Conservation (phyloP, 495 filamentous ascomycete species). For the Aspergillus mulundensis region DNA sequence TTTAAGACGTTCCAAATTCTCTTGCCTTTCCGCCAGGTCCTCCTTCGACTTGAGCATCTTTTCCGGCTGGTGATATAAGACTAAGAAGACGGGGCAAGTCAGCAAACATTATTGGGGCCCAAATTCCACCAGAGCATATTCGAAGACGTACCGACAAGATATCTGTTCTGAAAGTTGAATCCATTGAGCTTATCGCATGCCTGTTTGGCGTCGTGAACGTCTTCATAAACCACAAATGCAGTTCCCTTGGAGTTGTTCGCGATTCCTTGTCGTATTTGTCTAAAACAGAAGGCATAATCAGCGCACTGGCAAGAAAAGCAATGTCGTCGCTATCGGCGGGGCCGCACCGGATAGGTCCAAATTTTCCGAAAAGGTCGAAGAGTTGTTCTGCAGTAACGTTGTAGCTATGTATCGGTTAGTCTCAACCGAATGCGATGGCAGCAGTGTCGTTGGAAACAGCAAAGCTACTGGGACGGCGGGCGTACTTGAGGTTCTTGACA, state of each 20-base stretch:
- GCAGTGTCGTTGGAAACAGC: background rate
- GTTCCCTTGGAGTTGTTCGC: constrained; percentile 97
- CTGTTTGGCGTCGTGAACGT: constrained; percentile 97
- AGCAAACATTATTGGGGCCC: constrained; percentile 3
- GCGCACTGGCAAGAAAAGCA: constrained; percentile 6
- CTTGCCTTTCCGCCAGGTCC: constrained; percentile 88
- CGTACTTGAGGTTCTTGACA: constrained; percentile 94
- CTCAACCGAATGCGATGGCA: background rate
- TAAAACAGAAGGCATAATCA: constrained; percentile 40
- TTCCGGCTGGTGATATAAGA: constrained; percentile 97
- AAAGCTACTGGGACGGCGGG: constrained; percentile 14
- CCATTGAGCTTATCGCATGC: constrained; percentile 99
- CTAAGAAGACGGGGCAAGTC: constrained; percentile 41
- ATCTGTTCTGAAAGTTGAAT: constrained; percentile 99
- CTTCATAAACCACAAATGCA: constrained; percentile 97
- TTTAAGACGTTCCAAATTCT: constrained; percentile 97
- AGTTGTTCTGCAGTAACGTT: constrained; percentile 92
- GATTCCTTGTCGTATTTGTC: constrained; percentile 98
- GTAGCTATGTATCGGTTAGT: constrained; percentile 56
- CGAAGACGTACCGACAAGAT: constrained; percentile 82
- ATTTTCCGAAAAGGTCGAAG: constrained; percentile 93
- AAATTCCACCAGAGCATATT: background rate
- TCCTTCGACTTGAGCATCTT: constrained; percentile 93
- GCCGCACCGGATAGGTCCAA: constrained; percentile 84
- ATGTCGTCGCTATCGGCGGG: background rate